These are phyloP conservation scores for Colletotrichum chlorophyti DNA, from an alignment of 2,329 filamentous ascomycete genomes.

Conservation along the genomic window DNA sequence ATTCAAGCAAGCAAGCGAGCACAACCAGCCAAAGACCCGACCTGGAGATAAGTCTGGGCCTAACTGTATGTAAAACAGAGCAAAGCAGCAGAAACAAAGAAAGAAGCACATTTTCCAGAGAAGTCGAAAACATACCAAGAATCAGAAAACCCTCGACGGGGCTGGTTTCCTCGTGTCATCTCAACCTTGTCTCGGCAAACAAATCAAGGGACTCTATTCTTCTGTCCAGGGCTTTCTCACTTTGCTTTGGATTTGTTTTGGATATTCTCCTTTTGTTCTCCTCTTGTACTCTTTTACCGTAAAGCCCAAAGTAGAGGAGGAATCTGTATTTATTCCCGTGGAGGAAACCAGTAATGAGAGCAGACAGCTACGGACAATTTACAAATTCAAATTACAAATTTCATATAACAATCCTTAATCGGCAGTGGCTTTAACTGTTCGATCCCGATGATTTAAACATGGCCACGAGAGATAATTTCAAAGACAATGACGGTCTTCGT, in stretches of 20 bases:
- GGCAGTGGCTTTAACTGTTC: no score
- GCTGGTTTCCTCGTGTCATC: slow-evolving; percentile 21
- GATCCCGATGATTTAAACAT: no score
- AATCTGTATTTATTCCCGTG: slow-evolving; percentile 10
- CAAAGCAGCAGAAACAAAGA: neutral
- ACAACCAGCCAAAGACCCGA: neutral
- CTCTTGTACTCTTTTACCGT: neutral
- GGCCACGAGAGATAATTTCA: no score
- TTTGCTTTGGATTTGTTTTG: neutral
- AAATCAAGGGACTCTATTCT: neutral
- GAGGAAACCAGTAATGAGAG: slow-evolving; percentile 15
- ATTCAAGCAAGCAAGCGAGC: slow-evolving; percentile 1
- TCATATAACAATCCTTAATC: no score
- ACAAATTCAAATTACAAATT: neutral
- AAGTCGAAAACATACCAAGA: slow-evolving; percentile 1
- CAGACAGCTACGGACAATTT: slow-evolving; percentile 18
- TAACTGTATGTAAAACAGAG: slow-evolving; percentile 16
- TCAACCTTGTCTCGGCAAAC: no score
- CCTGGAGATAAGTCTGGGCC: neutral
- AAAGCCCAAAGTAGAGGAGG: neutral
- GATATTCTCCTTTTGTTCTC: neutral
- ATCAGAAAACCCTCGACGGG: slow-evolving; percentile 22
- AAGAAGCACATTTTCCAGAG: slow-evolving; percentile 19
- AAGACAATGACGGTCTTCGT: no score
- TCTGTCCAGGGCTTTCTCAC: slow-evolving; percentile 11